phyloP scores from a whole-genome alignment of 352 stramenopile genomes.

The Phytophthora tentaculata region DNA sequence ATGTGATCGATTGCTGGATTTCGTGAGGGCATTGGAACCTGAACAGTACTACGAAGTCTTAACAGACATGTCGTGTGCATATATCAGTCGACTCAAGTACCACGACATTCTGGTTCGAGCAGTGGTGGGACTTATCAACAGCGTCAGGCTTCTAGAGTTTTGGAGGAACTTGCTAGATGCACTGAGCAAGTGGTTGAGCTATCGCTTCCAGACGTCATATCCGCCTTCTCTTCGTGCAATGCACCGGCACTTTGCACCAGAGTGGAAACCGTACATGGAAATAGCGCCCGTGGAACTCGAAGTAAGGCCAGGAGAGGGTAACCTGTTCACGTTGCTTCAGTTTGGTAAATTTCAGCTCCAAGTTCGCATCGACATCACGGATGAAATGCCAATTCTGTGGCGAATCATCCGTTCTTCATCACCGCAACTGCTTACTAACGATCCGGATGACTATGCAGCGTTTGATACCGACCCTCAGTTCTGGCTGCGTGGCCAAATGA shows the following conservation, averaged over 20 bases:
- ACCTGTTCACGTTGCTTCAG: conserved; percentile 38
- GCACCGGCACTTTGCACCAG: conserved; percentile 50
- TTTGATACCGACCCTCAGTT: conserved; percentile 38
- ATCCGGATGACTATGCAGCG: conserved; percentile 16
- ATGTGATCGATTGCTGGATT: conserved; percentile 30
- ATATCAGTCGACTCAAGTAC: conserved; percentile 29
- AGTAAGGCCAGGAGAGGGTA: conserved; percentile 16
- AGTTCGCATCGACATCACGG: conserved; percentile 45
- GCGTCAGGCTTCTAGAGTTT: conserved; percentile 45
- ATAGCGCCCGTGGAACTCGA: conserved; percentile 24
- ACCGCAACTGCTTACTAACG: conserved; percentile 15
- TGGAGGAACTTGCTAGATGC: conserved; percentile 56
- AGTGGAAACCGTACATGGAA: conserved; percentile 45
- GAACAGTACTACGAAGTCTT: conserved; percentile 30
- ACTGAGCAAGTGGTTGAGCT: conserved; percentile 29
- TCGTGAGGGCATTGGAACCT: conserved; percentile 30
- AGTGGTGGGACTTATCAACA: conserved; percentile 53
- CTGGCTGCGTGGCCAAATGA: conserved; percentile 47
- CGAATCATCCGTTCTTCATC: conserved; percentile 46
- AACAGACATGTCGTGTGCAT: conserved; percentile 18
- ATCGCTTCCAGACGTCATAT: conserved; percentile 26
- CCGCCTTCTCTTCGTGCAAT: conserved; percentile 52
- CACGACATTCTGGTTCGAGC: conserved; percentile 40
- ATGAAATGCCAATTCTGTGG: conserved; percentile 51
- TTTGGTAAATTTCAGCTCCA: conserved; percentile 53